Evolutionary conservation across 768 basidiomycete genomes (phyloP).

Genomic region (Fomitopsis pulvina): DNA sequence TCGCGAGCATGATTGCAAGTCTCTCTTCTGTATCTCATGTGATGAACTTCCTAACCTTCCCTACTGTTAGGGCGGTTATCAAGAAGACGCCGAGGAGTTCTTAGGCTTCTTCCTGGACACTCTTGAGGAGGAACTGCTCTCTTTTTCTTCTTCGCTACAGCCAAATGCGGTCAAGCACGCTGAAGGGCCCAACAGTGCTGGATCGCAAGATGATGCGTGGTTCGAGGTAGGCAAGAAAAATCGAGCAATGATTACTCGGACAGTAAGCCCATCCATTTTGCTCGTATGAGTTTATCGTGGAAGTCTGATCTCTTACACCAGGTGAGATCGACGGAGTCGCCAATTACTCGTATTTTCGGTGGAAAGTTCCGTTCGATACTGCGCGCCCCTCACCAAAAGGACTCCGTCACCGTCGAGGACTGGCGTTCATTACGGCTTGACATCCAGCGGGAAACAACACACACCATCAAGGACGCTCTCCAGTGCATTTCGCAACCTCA

Average conservation of each 20-base stretch:
- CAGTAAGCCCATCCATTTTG: conserved; percentile 40
- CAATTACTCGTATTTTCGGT: conserved; percentile 89
- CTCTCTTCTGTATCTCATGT: neutral
- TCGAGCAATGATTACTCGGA: conserved; percentile 69
- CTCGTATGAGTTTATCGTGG: neutral
- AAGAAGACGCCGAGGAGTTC: conserved; percentile 98
- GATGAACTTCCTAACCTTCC: conserved; percentile 5
- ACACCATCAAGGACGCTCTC: conserved; percentile 80
- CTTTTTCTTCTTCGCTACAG: conserved; percentile 34
- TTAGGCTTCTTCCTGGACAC: conserved; percentile 96
- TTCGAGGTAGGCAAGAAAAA: conserved; percentile 91
- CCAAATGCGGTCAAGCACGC: conserved; percentile 33
- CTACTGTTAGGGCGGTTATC: conserved; percentile 66
- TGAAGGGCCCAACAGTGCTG: conserved; percentile 21
- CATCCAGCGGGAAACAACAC: conserved; percentile 77
- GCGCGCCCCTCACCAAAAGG: conserved; percentile 73
- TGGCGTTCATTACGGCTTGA: conserved; percentile 87
- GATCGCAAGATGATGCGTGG: conserved; percentile 66
- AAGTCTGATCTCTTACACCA: conserved; percentile 36
- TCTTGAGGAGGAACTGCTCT: conserved; percentile 84
- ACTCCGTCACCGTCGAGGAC: conserved; percentile 85
- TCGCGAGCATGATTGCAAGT: conserved; percentile 86
- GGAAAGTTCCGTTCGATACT: conserved; percentile 87
- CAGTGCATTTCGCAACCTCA: conserved; percentile 73
- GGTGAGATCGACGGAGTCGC: conserved; percentile 67